Evolutionary conservation across 169 alveolate genomes (phyloP).

Genomic region (Eimeria acervulina): DNA sequence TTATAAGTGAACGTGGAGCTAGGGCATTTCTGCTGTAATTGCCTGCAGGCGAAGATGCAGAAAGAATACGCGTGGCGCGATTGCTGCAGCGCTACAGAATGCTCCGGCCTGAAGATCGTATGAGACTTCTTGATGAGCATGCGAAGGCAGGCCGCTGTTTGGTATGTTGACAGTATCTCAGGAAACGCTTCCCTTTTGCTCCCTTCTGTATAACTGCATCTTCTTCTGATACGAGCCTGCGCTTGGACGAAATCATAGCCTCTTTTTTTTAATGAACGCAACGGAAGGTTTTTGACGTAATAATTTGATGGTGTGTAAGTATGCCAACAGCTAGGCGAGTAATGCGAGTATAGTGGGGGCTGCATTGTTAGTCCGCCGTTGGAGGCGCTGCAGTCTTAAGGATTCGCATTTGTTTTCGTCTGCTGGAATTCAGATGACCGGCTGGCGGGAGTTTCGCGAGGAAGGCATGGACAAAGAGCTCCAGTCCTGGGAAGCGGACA

Average conservation of each 20-base stretch:
- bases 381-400: background rate
- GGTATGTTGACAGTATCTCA: background rate
- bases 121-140: slow-evolving; percentile 39
- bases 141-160: background rate
- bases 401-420: background rate
- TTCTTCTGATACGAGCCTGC: background rate
- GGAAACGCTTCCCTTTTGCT: background rate
- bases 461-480: slow-evolving; percentile 52
- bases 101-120: slow-evolving; percentile 73
- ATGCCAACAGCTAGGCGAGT: background rate
- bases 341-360: too few relatives aligned
- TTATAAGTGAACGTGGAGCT: background rate
- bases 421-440: slow-evolving; percentile 23
- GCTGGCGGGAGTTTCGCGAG: slow-evolving; percentile 23
- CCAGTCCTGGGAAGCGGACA: slow-evolving; percentile 57
- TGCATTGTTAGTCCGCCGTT: background rate
- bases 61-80: background rate
- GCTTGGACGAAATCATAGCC: background rate
- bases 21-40: background rate
- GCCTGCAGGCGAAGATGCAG: background rate
- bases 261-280: background rate
- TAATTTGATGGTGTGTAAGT: background rate
- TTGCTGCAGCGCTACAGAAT: slow-evolving; percentile 48
- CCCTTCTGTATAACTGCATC: background rate
- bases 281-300: background rate